Conservation (phyloP, 176 grass and related monocot genomes). For the Carex kokanica region DNA sequence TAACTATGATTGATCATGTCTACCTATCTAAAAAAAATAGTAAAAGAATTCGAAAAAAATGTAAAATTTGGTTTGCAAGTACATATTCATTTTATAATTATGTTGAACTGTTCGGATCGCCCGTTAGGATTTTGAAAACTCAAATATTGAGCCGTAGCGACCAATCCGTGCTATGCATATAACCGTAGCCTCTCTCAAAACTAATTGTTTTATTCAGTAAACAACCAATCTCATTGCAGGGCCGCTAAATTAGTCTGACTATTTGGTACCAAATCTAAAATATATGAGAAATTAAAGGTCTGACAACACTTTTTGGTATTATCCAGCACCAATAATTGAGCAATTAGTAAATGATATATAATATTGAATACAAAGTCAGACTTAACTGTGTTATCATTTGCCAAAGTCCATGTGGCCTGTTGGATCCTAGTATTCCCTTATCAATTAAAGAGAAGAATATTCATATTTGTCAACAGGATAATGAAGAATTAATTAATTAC, state of each 20-base stretch:
- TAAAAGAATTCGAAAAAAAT: no score
- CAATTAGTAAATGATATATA: neutral
- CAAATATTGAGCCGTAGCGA: no score
- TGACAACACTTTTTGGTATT: neutral
- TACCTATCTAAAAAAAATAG: no score
- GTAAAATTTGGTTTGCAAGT: no score
- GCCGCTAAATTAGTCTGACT: neutral
- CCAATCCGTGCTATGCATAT: no score
- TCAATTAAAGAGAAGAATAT: neutral
- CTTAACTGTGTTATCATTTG: neutral
- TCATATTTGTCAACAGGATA: no score
- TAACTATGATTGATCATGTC: no score
- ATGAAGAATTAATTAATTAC: no score
- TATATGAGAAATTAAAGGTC: neutral
- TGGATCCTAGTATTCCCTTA: neutral
- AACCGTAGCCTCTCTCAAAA: no score
- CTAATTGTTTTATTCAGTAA: neutral
- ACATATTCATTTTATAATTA: no score
- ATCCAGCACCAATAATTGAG: neutral
- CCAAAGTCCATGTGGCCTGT: neutral
- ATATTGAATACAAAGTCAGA: neutral
- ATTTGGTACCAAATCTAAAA: neutral
- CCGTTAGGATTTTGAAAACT: no score
- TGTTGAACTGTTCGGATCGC: no score
- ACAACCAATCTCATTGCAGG: neutral